Evolutionary conservation across 306 rosid species (phyloP).

Genomic region (Fragaria ananassa): DNA sequence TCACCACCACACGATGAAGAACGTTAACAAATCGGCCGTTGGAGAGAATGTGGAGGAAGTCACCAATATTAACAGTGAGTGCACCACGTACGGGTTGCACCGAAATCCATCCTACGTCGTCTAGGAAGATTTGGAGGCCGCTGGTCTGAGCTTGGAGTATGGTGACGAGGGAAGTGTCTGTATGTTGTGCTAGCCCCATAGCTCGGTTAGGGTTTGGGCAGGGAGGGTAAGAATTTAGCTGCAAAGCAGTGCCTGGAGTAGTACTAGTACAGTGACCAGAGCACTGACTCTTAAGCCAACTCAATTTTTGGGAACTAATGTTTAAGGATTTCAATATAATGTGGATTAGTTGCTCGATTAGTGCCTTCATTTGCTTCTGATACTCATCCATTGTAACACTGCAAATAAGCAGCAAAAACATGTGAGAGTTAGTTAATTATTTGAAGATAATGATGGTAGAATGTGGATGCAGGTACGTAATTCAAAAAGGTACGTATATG

Average conservation of each 20-base stretch:
- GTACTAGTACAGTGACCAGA: background rate
- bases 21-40: slow-evolving; percentile 43
- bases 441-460: background rate
- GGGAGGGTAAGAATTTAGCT: slow-evolving; percentile 60
- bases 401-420: background rate
- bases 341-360: slow-evolving; percentile 42
- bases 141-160: slow-evolving; percentile 45
- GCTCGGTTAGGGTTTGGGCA: slow-evolving; percentile 67
- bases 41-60: slow-evolving; percentile 59
- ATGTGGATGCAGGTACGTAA: background rate
- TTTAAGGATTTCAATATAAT: slow-evolving; percentile 35
- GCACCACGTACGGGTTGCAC: slow-evolving; percentile 44
- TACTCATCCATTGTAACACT: slow-evolving; percentile 53
- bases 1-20: slow-evolving; percentile 59
- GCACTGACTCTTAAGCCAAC: slow-evolving; percentile 33
- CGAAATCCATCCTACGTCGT: slow-evolving; percentile 51
- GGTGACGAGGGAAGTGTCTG: slow-evolving; percentile 71
- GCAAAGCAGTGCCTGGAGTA: slow-evolving; percentile 39
- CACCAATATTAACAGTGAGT: slow-evolving; percentile 59
- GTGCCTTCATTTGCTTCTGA: slow-evolving; percentile 48
- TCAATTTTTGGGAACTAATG: slow-evolving; percentile 23
- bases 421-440: background rate
- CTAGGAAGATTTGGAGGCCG: slow-evolving; percentile 63
- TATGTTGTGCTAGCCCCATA: slow-evolving; percentile 76
- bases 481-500: background rate